Conservation (phyloP, 768 basidiomycete genomes). For the Suillus alpinus region DNA sequence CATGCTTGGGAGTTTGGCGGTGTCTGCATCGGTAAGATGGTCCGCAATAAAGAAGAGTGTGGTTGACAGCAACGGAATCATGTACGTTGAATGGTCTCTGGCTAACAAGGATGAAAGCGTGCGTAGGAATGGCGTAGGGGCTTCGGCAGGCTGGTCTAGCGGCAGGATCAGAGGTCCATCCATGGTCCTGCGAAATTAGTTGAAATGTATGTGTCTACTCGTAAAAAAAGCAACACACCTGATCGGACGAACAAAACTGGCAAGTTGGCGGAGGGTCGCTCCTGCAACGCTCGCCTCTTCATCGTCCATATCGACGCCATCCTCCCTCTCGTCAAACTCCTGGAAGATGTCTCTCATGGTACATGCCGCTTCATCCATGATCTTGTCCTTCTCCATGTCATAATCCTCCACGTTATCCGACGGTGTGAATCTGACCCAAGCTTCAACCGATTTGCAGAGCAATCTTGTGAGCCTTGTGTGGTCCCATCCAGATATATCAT, state of each 20-base stretch:
- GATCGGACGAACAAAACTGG: constrained; percentile 53
- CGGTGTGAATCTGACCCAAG: constrained; percentile 49
- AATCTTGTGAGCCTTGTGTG: constrained; percentile 54
- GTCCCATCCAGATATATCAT: constrained; percentile 68
- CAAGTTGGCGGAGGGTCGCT: constrained; percentile 56
- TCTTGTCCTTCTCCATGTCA: constrained; percentile 44
- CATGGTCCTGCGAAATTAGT: constrained; percentile 32
- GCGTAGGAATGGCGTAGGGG: constrained; percentile 59
- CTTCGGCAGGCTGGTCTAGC: constrained; percentile 49
- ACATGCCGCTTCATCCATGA: constrained; percentile 69
- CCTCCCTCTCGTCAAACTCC: constrained; percentile 66
- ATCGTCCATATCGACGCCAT: constrained; percentile 53
- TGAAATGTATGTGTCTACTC: not conserved
- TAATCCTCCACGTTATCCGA: constrained; percentile 26
- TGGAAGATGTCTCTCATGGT: constrained; percentile 71
- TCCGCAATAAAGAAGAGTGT: constrained; percentile 64
- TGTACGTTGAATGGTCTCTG: constrained; percentile 54
- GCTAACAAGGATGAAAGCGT: constrained; percentile 62
- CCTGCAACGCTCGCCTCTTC: constrained; percentile 69
- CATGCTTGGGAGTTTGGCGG: constrained; percentile 54
- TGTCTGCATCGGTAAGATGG: constrained; percentile 69
- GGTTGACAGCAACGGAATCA: constrained; percentile 59
- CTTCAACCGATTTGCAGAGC: constrained; percentile 51
- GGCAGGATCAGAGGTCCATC: constrained; percentile 52
- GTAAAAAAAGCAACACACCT: constrained; percentile 41